Percentiles rank a stretch among this genome's conserved stretches.
Evolutionary conservation across 768 basidiomycete genomes (phyloP).

Genomic region (Suillus brevipes): DNA sequence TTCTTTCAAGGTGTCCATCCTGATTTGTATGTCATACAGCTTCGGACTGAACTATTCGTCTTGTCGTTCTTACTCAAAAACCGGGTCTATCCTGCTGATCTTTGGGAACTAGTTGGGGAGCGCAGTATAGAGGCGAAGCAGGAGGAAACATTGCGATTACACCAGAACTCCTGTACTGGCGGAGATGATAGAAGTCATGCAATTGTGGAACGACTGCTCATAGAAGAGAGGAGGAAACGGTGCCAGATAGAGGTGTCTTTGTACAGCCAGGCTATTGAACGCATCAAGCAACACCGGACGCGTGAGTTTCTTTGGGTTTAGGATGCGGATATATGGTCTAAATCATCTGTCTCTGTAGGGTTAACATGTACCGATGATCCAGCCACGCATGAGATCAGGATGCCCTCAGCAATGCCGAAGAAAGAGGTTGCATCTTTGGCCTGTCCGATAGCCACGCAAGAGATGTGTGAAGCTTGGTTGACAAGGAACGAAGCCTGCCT

Average conservation of each 20-base stretch:
- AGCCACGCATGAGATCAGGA: background rate
- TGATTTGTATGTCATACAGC: background rate
- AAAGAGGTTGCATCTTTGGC: background rate
- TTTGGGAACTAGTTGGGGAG: background rate
- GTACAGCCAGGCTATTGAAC: background rate
- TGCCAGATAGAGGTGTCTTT: conserved; percentile 3
- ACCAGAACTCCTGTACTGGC: background rate
- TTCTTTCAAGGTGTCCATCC: background rate
- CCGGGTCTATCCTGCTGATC: background rate
- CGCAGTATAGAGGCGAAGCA: background rate
- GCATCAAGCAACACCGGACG: background rate
- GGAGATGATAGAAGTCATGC: conserved; percentile 2
- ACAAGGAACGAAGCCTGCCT: background rate
- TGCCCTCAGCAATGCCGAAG: background rate
- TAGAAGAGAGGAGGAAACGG: conserved; percentile 3
- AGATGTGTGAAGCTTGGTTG: background rate
- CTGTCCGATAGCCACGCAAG: background rate
- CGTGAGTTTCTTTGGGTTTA: background rate
- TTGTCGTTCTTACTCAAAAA: background rate
- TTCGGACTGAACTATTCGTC: background rate
- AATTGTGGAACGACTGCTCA: background rate
- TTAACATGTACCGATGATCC: background rate
- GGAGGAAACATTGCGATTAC: background rate
- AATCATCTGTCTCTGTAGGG: background rate
- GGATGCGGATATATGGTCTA: background rate